These are phyloP conservation scores for Phytophthora pluvialis DNA, from an alignment of 352 stramenopile species.

Conservation along the genomic window DNA sequence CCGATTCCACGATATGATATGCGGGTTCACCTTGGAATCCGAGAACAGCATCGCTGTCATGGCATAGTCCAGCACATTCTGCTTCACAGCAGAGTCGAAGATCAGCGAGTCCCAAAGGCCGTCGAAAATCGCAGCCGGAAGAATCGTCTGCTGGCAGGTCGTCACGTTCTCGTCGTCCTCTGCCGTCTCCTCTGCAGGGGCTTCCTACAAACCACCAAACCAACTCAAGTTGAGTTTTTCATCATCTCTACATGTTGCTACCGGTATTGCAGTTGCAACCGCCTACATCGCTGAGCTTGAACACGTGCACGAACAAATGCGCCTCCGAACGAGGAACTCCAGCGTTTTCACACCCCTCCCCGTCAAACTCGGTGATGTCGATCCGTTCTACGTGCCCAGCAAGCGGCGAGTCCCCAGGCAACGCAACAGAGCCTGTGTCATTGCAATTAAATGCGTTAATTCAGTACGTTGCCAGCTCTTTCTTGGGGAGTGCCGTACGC, in stretches of 20 bases:
- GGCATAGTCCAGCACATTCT: slow-evolving; percentile 87
- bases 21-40: slow-evolving; percentile 79
- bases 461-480: neutral
- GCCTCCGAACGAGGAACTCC: slow-evolving; percentile 42
- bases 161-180: slow-evolving; percentile 84
- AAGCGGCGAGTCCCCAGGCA: slow-evolving; percentile 35
- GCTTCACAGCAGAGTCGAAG: slow-evolving; percentile 84
- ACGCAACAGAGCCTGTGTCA: slow-evolving; percentile 37
- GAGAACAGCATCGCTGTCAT: slow-evolving; percentile 92
- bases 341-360: slow-evolving; percentile 10
- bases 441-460: slow-evolving; percentile 2
- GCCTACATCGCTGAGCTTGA: slow-evolving; percentile 71
- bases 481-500: slow-evolving; percentile 16
- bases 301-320: slow-evolving; percentile 69
- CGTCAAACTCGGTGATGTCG: slow-evolving; percentile 49
- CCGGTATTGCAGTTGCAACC: slow-evolving; percentile 1
- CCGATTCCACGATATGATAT: slow-evolving; percentile 93
- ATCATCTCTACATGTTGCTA: neutral
- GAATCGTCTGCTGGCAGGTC: slow-evolving; percentile 76
- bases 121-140: slow-evolving; percentile 73
- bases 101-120: slow-evolving; percentile 89
- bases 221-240: neutral
- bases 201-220: slow-evolving; percentile 49
- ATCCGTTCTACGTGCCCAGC: slow-evolving; percentile 46
- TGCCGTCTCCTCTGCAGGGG: slow-evolving; percentile 68